Conservation (phyloP, 495 filamentous ascomycete genomes). For the Penicillium robsamsonii region DNA sequence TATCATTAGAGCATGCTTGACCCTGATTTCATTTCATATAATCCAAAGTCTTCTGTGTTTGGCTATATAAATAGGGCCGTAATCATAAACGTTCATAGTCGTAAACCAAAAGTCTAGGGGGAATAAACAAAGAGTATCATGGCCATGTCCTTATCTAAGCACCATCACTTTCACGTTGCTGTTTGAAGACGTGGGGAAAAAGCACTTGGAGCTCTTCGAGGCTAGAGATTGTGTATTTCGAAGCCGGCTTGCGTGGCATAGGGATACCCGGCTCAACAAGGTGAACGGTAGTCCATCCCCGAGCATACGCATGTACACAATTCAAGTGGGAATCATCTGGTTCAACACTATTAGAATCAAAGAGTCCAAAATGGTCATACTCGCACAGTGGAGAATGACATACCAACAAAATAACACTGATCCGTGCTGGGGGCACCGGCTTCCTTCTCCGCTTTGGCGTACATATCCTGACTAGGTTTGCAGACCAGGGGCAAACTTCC, state of each 20-base stretch:
- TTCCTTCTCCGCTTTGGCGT: constrained; percentile 68
- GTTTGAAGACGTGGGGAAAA: constrained; percentile 78
- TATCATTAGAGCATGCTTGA: background rate
- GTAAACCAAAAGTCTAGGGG: constrained; percentile 8
- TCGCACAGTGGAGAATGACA: constrained; percentile 24
- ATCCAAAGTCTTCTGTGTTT: background rate
- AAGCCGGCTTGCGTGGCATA: constrained; percentile 56
- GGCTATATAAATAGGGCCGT: background rate
- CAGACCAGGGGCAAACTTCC: constrained; percentile 63
- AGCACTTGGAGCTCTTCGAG: constrained; percentile 68
- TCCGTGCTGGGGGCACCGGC: constrained; percentile 56
- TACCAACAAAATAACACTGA: constrained; percentile 85
- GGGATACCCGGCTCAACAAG: constrained; percentile 71
- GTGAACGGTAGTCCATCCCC: constrained; percentile 80
- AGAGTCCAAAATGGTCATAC: background rate
- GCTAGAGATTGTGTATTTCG: constrained; percentile 65
- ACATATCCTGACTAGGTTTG: constrained; percentile 85
- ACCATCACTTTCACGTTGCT: constrained; percentile 3
- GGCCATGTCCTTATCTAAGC: constrained; percentile 10
- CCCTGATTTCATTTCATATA: background rate
- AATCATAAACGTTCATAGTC: constrained; percentile 11
- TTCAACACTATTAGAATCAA: constrained; percentile 10
- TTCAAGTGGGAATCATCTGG: constrained; percentile 82
- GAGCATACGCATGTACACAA: constrained; percentile 62
- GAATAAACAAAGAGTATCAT: constrained; percentile 2